Percentiles rank a stretch among this genome's conserved stretches.
phyloP scores from a whole-genome alignment of 306 rosid genomes.

The barrel medic (Medicago truncatula) region MtrunA17r5.0-ANR NC_053042.1:4439001-4439500 shows the following conservation, averaged over 20 bases:
- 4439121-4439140: slow-evolving; percentile 25
- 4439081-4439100: not conserved
- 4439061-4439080: not conserved
- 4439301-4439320: not conserved
- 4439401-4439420: not conserved
- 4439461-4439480: too few relatives aligned
- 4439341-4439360: not conserved
- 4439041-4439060: slow-evolving; percentile 6
- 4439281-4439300: not conserved
- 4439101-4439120: slow-evolving; percentile 11
- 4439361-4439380: not conserved
- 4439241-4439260: not conserved
- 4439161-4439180: slow-evolving; percentile 6
- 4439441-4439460: too few relatives aligned
- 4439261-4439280: not conserved
- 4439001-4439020: slow-evolving; percentile 32
- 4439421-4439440: too few relatives aligned
- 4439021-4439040: slow-evolving; percentile 9
- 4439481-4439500: too few relatives aligned
- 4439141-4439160: slow-evolving; percentile 1
- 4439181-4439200: slow-evolving; percentile 27
- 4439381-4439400: too few relatives aligned
- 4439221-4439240: not conserved
- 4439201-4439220: not conserved
- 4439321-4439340: not conserved